These are phyloP conservation scores for Cercospora janseana DNA, from an alignment of 2,329 filamentous ascomycete genomes.

Conservation along the genomic window DNA sequence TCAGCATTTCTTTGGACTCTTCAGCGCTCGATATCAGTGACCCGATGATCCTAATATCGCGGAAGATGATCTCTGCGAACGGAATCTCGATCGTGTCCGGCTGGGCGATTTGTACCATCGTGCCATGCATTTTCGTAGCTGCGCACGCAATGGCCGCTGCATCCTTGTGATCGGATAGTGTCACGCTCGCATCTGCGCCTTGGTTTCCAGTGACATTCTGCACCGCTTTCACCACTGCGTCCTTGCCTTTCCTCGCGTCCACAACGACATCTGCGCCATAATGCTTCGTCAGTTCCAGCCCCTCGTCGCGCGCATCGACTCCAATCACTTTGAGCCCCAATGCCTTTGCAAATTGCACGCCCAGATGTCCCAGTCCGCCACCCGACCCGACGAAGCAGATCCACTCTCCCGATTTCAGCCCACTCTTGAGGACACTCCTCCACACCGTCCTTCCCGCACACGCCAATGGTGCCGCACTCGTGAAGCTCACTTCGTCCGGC, in stretches of 20 bases:
- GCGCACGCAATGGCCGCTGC: constrained; percentile 55
- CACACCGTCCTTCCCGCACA: constrained; percentile 57
- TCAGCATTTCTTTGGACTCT: constrained; percentile 38
- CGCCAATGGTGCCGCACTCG: constrained; percentile 56
- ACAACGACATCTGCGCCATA: constrained; percentile 54
- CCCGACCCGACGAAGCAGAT: constrained; percentile 48
- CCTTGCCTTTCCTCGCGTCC: constrained; percentile 52
- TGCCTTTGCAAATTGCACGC: constrained; percentile 52
- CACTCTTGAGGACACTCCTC: constrained; percentile 47
- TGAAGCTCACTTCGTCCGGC: constrained; percentile 51
- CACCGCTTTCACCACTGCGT: constrained; percentile 50
- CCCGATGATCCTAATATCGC: constrained; percentile 54
- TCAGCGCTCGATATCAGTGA: constrained; percentile 37
- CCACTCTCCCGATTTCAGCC: constrained; percentile 43
- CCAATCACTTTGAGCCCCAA: constrained; percentile 54
- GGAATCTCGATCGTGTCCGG: constrained; percentile 42
- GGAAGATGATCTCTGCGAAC: constrained; percentile 52
- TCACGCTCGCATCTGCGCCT: constrained; percentile 55
- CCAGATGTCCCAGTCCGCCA: constrained; percentile 56
- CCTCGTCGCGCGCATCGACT: constrained; percentile 56
- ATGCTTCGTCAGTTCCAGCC: constrained; percentile 48
- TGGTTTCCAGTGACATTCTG: constrained; percentile 49
- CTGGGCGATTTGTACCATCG: constrained; percentile 60
- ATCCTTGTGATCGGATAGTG: constrained; percentile 52
- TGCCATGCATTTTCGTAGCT: constrained; percentile 59